Evolutionary conservation across 139 green algal genomes (phyloP), one percentile per base, ranked within the genome.

Genomic region (Haematococcus lacustris): DNA sequence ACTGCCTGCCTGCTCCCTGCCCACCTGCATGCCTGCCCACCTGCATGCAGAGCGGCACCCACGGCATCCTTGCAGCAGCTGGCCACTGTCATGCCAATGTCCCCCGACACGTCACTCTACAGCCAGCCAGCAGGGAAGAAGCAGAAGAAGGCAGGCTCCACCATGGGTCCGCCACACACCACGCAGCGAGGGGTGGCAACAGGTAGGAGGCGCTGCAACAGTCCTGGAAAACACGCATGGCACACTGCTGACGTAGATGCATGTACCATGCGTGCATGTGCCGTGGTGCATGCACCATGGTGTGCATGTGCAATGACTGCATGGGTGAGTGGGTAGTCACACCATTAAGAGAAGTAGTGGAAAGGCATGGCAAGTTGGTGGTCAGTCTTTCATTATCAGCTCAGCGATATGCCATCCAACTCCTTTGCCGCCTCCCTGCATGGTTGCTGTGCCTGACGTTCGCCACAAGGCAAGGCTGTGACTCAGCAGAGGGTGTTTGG

Each of bases 81-180:
- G n/a, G n/a, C n/a, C n/a, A n/a, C n/a, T n/a, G n/a, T n/a, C n/a
- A n/a, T n/a, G n/a, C n/a, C n/a, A n/a, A n/a, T 26, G 26, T 23
- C 9, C 13, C 53, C 30, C 23, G 13, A 30, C 17, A 26, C 30
- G 13, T 32, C 53, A 23, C 21, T 26, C 53, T 64, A 35, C 53
- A 64, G 26, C 53, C 53, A 64, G 53, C 53, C 53, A 23, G 53
- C 53, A 21, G 26, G 43, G 43, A 72, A 72, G 47, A 72, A 72
- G 32, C 67, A 72, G 67, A 63, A 63, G 41, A 72, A 72, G 32
- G 17, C 37, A n/a, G 41, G 35, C 50, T 35, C 37, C 35, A 69
- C 6, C 35, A 33, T 69, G 63, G 21, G 21, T 2, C 63, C 63
- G 21, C 63, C 63, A 25, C 13, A 13, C 34, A 51, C 53, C 63